Percentiles rank a stretch among this genome's conserved stretches.
These are phyloP conservation scores for Saccharomyces hybrid DNA, from an alignment of 1,139 yeast genomes.

Conservation along the genomic window DNA sequence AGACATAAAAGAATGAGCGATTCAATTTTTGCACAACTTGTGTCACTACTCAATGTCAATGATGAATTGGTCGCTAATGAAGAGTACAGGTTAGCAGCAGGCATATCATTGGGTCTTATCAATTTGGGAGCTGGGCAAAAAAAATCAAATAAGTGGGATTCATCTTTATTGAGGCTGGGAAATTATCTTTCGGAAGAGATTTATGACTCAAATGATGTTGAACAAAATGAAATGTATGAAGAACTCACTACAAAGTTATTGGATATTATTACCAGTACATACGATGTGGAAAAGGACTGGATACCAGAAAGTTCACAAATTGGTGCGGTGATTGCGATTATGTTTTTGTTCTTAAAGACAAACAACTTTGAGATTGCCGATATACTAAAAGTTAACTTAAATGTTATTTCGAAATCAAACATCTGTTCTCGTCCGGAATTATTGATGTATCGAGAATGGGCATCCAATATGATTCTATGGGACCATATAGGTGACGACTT, in stretches of 20 bases:
- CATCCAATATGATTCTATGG: constrained; percentile 76
- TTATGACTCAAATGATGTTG: constrained; percentile 1
- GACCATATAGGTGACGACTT: constrained; percentile 44
- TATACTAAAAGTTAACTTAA: constrained; percentile 11
- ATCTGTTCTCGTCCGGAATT: constrained; percentile 57
- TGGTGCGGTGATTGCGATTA: constrained; percentile 74
- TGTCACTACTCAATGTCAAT: constrained; percentile 48
- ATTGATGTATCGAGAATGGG: constrained; percentile 59
- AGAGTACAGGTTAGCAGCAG: constrained; percentile 83
- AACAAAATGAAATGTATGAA: neutral
- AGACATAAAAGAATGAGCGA: constrained; percentile 88
- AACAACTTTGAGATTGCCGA: constrained; percentile 51
- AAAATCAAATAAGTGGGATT: neutral
- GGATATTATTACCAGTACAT: constrained; percentile 51
- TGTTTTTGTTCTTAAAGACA: constrained; percentile 66
- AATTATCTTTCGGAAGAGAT: neutral
- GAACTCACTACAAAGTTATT: constrained; percentile 22
- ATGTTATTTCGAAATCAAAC: neutral
- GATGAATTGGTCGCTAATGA: constrained; percentile 53
- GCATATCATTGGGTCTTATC: constrained; percentile 77
- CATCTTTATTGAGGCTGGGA: neutral
- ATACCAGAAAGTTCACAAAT: constrained; percentile 68
- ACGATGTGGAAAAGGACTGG: constrained; percentile 61
- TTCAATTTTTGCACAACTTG: constrained; percentile 60
- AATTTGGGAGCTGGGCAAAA: constrained; percentile 64